Evolutionary conservation across 768 basidiomycete species (phyloP), one percentile per base, ranked within the genome.

Genomic region (Mycena rosella): DNA sequence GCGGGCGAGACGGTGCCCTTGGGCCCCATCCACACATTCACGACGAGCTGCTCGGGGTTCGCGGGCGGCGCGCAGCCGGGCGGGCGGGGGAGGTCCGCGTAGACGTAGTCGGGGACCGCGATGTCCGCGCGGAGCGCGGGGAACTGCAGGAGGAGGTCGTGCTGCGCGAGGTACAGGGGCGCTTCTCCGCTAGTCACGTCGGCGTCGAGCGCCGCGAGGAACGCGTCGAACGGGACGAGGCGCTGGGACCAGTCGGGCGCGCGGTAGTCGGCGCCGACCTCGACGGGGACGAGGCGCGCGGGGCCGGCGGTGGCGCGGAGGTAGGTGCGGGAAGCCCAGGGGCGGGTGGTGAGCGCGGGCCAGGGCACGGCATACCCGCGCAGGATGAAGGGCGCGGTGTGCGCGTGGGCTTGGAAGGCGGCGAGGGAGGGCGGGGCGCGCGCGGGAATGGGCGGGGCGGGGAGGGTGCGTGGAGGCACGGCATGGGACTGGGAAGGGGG

Each of bases 131-230:
- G 82, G 47, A 99, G 83, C 2, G 78, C 77, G 2, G 96, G 96
- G 71, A 99, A 96, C 77, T 99, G 98, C 44, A 79, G 80, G 65
- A 96, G 83, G 17, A 99, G 86, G 72, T 89, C 87, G 79, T 99
- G 91, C 75, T 99, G 98, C 0, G 98, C 98, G 48, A 99, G 88
- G 77, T 99, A 99, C n/a, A n/a, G n/a, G 40, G 91, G 72, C 17
- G 82, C 75, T 3, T 84, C 75, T 55, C 60, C 69, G 34, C 80
- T n/a, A n/a, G n/a, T n/a, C n/a, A n/a, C n/a, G n/a, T n/a, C 71
- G n/a, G 80, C 76, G 57, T 80, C 78, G 24, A 84, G 78, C 42
- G 81, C 77, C 63, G 81, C 72, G 9, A 98, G 82, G 76, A 99
- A 96, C 2, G 82, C 83, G 38, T 92, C 89, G 89, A 95, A 98